Conservation (phyloP, 2,329 filamentous ascomycete species). For the Bipolaris sorokiniana region DNA sequence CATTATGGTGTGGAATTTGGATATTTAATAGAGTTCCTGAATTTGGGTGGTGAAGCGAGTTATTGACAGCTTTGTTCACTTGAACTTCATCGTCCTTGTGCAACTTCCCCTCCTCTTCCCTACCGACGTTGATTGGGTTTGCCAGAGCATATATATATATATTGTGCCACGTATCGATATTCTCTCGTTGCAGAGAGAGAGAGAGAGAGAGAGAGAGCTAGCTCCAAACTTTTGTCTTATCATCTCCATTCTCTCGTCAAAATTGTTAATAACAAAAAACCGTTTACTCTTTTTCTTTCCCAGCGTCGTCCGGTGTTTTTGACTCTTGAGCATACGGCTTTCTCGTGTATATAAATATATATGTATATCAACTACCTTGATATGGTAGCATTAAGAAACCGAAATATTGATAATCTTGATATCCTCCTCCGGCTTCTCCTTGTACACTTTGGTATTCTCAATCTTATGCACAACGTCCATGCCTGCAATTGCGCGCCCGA, state of each 20-base stretch:
- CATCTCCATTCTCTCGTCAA: no score
- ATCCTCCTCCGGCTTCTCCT: constrained; percentile 95
- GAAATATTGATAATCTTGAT: constrained; percentile 94
- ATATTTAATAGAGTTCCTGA: not conserved
- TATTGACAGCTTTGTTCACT: not conserved
- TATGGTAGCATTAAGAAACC: constrained; percentile 38
- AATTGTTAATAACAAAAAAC: no score
- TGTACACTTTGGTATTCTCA: constrained; percentile 84
- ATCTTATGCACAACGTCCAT: constrained; percentile 96
- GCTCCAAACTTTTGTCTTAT: no score
- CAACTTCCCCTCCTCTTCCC: not conserved
- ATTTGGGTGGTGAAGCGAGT: not conserved
- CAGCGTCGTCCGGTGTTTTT: no score
- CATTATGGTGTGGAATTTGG: not conserved
- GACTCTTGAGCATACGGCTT: no score
- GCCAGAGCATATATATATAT: not conserved
- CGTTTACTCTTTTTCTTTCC: no score
- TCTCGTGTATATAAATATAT: no score
- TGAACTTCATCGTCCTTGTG: not conserved
- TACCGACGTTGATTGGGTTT: not conserved
- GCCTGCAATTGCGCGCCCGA: constrained; percentile 86
- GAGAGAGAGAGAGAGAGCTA: no score
- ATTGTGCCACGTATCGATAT: no score
- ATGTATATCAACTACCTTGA: no score
- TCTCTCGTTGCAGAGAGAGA: no score